Conservation (phyloP, 164 flowering plant species). For the Stephania cephalantha region DNA sequence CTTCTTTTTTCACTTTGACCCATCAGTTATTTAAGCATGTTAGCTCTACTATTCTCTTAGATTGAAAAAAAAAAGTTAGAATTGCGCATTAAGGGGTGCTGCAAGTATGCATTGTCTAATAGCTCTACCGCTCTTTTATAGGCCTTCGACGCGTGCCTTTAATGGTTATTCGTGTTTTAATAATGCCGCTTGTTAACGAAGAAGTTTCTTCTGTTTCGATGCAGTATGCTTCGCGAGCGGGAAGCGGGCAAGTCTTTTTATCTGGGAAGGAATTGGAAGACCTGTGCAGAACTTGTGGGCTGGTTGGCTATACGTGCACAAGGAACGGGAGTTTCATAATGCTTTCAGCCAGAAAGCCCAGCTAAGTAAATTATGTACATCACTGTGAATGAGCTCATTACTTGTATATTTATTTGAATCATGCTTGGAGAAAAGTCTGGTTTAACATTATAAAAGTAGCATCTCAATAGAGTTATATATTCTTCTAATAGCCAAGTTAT, state of each 20-base stretch:
- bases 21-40: neutral
- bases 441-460: too few relatives aligned
- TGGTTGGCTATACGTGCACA: conserved; percentile 45
- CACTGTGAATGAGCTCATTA: too few relatives aligned
- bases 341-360: conserved; percentile 71
- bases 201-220: conserved; percentile 8
- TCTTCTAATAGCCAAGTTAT: too few relatives aligned
- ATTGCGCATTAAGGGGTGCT: too few relatives aligned
- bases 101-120: too few relatives aligned
- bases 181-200: neutral
- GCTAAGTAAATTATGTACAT: conserved; percentile 16
- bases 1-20: too few relatives aligned
- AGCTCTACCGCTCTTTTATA: neutral
- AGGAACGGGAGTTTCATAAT: conserved; percentile 66
- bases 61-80: too few relatives aligned
- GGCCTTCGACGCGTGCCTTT: neutral
- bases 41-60: neutral
- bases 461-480: too few relatives aligned
- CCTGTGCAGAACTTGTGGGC: conserved; percentile 67
- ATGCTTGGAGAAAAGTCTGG: too few relatives aligned
- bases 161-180: too few relatives aligned
- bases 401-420: too few relatives aligned
- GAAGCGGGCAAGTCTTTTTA: conserved; percentile 50
- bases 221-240: conserved; percentile 36
- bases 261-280: conserved; percentile 73